phyloP scores from a whole-genome alignment of 2,329 filamentous ascomycete species.

The Fusarium irregulare region DNA sequence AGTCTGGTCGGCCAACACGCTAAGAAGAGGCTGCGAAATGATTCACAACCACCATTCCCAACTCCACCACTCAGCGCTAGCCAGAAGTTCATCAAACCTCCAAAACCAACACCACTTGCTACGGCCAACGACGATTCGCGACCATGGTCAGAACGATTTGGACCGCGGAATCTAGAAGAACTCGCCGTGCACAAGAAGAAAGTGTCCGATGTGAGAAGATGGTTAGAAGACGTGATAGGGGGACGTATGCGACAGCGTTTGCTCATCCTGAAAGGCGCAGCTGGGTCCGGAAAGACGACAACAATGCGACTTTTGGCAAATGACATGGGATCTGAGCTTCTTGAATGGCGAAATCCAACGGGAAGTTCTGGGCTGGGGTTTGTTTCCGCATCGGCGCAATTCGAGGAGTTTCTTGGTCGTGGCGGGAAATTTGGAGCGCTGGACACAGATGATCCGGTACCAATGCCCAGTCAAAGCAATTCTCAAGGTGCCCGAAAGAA shows the following conservation, averaged over 20 bases:
- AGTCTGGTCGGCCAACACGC: slow-evolving; percentile 69
- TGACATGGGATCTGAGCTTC: slow-evolving; percentile 78
- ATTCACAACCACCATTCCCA: slow-evolving; percentile 38
- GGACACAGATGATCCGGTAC: slow-evolving; percentile 54
- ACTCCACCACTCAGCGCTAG: slow-evolving; percentile 52
- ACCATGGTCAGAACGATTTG: slow-evolving; percentile 91
- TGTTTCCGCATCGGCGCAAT: slow-evolving; percentile 79
- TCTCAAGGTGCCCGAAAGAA: slow-evolving; percentile 33
- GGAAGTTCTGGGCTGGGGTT: slow-evolving; percentile 70
- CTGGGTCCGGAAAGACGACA: slow-evolving; percentile 92
- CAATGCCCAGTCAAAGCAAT: slow-evolving; percentile 43
- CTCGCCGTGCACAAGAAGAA: slow-evolving; percentile 96
- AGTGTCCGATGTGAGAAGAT: slow-evolving; percentile 83
- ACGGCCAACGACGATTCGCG: slow-evolving; percentile 66
- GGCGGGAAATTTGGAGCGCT: slow-evolving; percentile 84
- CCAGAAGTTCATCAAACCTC: slow-evolving; percentile 64
- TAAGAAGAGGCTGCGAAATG: slow-evolving; percentile 62
- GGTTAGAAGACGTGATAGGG: slow-evolving; percentile 80
- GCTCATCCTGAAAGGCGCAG: slow-evolving; percentile 87
- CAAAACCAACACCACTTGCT: slow-evolving; percentile 46
- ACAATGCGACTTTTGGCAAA: slow-evolving; percentile 82
- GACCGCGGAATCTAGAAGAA: slow-evolving; percentile 79
- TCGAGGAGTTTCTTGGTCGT: slow-evolving; percentile 90
- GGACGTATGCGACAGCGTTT: slow-evolving; percentile 76
- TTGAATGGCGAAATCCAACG: slow-evolving; percentile 91